A percentile compares a stretch with the other conserved stretches of the same genome.
Evolutionary conservation across 208 protist genomes (phyloP).

Genomic region (Leishmania braziliensis): DNA sequence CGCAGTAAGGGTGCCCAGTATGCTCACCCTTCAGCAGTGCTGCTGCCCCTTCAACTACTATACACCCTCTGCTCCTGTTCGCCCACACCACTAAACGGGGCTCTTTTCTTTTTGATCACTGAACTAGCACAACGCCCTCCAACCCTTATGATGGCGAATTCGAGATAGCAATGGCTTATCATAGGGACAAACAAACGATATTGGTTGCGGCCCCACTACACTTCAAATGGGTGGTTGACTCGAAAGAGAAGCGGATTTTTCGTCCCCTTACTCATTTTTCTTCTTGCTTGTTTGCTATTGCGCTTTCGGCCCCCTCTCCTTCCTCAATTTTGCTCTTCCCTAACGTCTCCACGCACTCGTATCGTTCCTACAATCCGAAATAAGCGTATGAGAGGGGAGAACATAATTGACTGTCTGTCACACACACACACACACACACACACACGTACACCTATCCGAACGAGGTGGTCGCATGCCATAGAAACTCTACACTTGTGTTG

Average conservation of each 20-base stretch:
- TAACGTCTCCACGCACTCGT: neutral
- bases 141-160: neutral
- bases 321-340: neutral
- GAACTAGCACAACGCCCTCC: neutral
- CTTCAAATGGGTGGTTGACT: neutral
- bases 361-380: neutral
- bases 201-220: neutral
- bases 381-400: neutral
- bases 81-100: neutral
- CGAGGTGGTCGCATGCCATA: neutral
- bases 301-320: neutral
- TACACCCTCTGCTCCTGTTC: neutral
- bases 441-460: neutral
- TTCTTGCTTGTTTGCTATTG: neutral
- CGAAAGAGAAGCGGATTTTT: neutral
- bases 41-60: neutral
- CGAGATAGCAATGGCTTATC: neutral
- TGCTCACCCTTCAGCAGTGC: neutral
- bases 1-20: neutral
- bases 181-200: neutral
- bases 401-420: neutral
- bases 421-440: conserved; percentile 4
- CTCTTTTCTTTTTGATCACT: neutral
- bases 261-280: neutral
- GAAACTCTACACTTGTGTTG: neutral